Conservation (phyloP, 2,329 filamentous ascomycete genomes). For the Paramyrothecium roridum region DNA sequence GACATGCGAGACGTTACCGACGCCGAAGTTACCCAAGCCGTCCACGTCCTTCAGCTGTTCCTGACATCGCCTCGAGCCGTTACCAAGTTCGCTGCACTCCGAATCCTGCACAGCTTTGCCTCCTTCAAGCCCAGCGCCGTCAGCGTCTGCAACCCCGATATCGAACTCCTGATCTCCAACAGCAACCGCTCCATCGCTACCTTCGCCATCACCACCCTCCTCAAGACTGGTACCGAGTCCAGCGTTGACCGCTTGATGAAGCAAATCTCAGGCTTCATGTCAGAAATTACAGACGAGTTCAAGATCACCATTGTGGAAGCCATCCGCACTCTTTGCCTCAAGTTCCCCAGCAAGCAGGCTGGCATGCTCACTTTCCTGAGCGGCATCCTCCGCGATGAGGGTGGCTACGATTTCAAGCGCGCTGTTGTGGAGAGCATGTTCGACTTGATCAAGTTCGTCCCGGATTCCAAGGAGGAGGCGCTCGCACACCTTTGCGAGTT, state of each 20-base stretch:
- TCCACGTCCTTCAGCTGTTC: conserved; percentile 95
- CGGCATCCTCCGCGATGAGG: conserved; percentile 93
- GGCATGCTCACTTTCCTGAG: conserved; percentile 97
- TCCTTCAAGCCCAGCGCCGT: conserved; percentile 94
- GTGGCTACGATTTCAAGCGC: conserved; percentile 97
- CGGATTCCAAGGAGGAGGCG: conserved; percentile 77
- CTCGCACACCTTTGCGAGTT: conserved; percentile 97
- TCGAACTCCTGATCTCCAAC: conserved; percentile 95
- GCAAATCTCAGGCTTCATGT: conserved; percentile 97
- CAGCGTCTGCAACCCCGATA: conserved; percentile 92
- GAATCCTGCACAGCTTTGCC: conserved; percentile 94
- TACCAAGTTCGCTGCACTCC: conserved; percentile 95
- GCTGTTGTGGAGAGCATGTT: conserved; percentile 99
- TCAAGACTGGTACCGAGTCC: conserved; percentile 97
- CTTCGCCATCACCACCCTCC: conserved; percentile 94
- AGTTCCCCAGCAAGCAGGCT: conserved; percentile 97
- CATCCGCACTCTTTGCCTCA: conserved; percentile 91
- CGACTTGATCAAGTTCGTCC: conserved; percentile 97
- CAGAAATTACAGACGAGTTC: conserved; percentile 98
- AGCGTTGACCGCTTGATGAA: conserved; percentile 98
- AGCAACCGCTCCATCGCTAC: conserved; percentile 96
- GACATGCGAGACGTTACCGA: conserved; percentile 92
- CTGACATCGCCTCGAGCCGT: conserved; percentile 91
- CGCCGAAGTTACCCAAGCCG: conserved; percentile 83
- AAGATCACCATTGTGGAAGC: conserved; percentile 99